Evolutionary conservation across 495 filamentous ascomycete genomes (phyloP).

Genomic region (Daldinia grandis): DNA sequence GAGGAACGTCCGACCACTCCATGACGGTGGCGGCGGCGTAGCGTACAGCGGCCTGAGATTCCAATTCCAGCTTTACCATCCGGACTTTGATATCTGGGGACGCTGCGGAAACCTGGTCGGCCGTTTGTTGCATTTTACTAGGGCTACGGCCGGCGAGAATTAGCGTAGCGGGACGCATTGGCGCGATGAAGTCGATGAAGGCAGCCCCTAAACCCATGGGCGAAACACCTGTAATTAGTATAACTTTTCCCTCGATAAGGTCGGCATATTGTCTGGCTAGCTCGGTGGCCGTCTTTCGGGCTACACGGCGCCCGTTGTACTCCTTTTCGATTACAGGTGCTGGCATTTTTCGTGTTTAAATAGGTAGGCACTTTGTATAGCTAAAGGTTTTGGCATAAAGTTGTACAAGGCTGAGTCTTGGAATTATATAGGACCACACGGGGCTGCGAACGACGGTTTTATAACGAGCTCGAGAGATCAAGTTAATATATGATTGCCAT

Average conservation of each 20-base stretch:
- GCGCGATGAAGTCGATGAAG: slow-evolving; percentile 45
- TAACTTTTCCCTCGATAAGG: slow-evolving; percentile 30
- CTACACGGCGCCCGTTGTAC: background rate
- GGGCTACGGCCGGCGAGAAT: slow-evolving; percentile 41
- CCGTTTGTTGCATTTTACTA: slow-evolving; percentile 29
- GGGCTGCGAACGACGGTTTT: background rate
- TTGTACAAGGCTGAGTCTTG: too few relatives aligned
- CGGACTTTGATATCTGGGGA: background rate
- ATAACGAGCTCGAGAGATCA: background rate
- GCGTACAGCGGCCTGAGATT: slow-evolving; percentile 22
- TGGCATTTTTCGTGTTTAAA: background rate
- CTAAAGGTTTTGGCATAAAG: too few relatives aligned
- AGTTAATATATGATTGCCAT: background rate
- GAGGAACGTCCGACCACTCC: slow-evolving; percentile 35
- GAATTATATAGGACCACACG: background rate
- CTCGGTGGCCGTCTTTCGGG: slow-evolving; percentile 15
- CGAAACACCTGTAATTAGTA: slow-evolving; percentile 54
- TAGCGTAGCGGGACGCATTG: slow-evolving; percentile 33
- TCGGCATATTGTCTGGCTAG: slow-evolving; percentile 15
- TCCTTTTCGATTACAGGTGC: background rate
- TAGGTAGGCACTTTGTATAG: too few relatives aligned
- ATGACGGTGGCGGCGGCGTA: slow-evolving; percentile 30
- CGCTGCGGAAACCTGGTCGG: slow-evolving; percentile 20
- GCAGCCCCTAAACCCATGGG: slow-evolving; percentile 46
- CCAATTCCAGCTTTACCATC: slow-evolving; percentile 21